Evolutionary conservation across 2,329 filamentous ascomycete species (phyloP).

Genomic region (Ascochyta lentis): DNA sequence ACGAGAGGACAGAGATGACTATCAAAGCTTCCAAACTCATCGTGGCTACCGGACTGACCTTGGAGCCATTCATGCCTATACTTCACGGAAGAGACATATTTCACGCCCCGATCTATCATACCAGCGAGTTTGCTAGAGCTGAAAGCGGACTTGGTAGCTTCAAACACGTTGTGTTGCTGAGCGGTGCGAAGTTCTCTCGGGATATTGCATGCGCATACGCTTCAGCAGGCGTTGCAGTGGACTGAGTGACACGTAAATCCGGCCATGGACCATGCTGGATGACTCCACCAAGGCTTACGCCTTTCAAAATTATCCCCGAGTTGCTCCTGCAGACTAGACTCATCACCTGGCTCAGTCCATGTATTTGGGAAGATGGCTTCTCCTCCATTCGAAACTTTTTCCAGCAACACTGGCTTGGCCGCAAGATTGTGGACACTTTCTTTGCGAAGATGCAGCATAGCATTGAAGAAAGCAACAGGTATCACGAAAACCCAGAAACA

Average conservation of each 20-base stretch:
- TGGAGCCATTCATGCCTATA: slow-evolving; percentile 61
- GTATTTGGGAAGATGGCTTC: slow-evolving; percentile 73
- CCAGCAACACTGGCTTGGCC: slow-evolving; percentile 63
- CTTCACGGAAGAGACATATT: slow-evolving; percentile 61
- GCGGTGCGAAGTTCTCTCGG: slow-evolving; percentile 69
- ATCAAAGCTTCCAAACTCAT: slow-evolving; percentile 57
- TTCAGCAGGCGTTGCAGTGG: slow-evolving; percentile 58
- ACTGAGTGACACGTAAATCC: slow-evolving; percentile 63
- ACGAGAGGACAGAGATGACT: background rate
- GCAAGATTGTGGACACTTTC: slow-evolving; percentile 62
- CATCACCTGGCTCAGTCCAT: slow-evolving; percentile 77
- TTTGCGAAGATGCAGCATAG: slow-evolving; percentile 31
- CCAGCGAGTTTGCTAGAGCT: slow-evolving; percentile 59
- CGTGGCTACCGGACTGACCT: slow-evolving; percentile 68
- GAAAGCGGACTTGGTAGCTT: slow-evolving; percentile 48
- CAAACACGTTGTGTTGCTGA: slow-evolving; percentile 58
- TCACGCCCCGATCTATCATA: slow-evolving; percentile 63
- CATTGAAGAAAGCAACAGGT: slow-evolving; percentile 44
- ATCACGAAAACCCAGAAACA: slow-evolving; percentile 51
- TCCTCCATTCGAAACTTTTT: slow-evolving; percentile 61
- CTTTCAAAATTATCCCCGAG: slow-evolving; percentile 70
- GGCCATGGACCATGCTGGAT: slow-evolving; percentile 67
- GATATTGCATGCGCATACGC: slow-evolving; percentile 67
- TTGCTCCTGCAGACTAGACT: slow-evolving; percentile 69
- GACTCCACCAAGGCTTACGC: slow-evolving; percentile 67